A percentile compares a stretch with the other conserved stretches of the same genome.
Conservation (phyloP, 1,284 basidiomycete species). For the Tilletia setariae region DNA sequence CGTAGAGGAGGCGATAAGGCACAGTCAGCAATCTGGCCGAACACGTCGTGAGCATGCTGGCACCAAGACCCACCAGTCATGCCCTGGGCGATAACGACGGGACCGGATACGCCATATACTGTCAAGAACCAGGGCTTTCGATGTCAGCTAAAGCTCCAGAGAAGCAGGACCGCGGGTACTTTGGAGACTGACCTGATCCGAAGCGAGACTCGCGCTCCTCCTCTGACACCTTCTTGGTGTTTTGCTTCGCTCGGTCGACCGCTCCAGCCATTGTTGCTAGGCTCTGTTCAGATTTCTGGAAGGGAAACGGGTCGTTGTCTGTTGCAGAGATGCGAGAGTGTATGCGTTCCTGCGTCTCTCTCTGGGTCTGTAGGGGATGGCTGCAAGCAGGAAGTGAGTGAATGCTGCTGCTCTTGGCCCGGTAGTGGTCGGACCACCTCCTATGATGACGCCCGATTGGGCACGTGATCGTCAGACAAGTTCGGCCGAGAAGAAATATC, state of each 20-base stretch:
- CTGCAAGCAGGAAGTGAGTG: slow-evolving; percentile 1
- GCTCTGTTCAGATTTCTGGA: not conserved
- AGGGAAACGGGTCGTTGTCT: not conserved
- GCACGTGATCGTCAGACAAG: not conserved
- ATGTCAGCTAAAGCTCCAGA: not conserved
- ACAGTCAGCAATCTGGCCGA: too few relatives aligned
- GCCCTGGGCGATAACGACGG: slow-evolving; percentile 53
- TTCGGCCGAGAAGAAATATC: too few relatives aligned
- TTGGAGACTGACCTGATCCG: slow-evolving; percentile 25
- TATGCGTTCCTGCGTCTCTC: too few relatives aligned
- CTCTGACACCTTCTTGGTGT: slow-evolving; percentile 39
- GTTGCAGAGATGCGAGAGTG: too few relatives aligned
- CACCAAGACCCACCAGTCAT: slow-evolving; percentile 38
- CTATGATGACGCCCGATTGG: not conserved
- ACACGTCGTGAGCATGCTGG: too few relatives aligned
- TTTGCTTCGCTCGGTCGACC: slow-evolving; percentile 5
- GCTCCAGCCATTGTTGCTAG: slow-evolving; percentile 11
- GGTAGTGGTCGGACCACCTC: not conserved
- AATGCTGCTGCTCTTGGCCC: not conserved
- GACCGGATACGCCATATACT: slow-evolving; percentile 52
- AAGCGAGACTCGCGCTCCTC: slow-evolving; percentile 48
- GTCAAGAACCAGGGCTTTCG: not conserved
- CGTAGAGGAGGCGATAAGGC: not conserved
- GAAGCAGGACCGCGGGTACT: not conserved
- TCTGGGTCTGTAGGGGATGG: too few relatives aligned